These are phyloP conservation scores for Saccharomycopsis sp. DNA, from an alignment of 805 yeast genomes.

Conservation along the genomic window DNA sequence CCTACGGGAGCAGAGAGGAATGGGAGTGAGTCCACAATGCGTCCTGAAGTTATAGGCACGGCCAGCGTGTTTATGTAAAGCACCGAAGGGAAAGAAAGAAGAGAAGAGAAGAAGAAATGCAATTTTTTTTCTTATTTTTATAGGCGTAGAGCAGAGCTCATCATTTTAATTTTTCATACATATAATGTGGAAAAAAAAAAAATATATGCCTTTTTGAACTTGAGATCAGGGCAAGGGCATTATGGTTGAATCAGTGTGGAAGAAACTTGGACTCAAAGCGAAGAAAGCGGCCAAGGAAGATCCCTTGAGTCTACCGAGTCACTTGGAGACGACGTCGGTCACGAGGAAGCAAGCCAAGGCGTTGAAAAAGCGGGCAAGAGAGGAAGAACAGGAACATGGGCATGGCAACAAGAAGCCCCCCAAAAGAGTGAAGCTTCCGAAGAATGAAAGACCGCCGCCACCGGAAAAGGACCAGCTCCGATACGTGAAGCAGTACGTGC, in stretches of 20 bases:
- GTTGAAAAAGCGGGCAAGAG: constrained; percentile 24
- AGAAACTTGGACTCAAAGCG: constrained; percentile 60
- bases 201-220: no score
- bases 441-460: constrained; percentile 48
- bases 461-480: constrained; percentile 69
- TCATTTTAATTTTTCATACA: no score
- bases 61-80: no score
- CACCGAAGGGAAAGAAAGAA: no score
- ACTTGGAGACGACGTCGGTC: constrained; percentile 35
- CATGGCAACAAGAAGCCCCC: constrained; percentile 45
- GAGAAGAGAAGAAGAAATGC: no score
- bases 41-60: no score
- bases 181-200: no score
- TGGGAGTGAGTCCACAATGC: no score
- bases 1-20: no score
- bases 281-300: constrained; percentile 35
- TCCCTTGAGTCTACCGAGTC: constrained; percentile 36
- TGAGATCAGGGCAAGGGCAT: no score
- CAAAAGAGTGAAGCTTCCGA: constrained; percentile 62
- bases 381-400: constrained; percentile 17
- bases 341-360: constrained; percentile 37
- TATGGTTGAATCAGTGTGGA: constrained; percentile 73
- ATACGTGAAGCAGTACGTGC: constrained; percentile 49
- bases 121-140: no score
- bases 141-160: no score